Evolutionary conservation across 2,329 filamentous ascomycete species (phyloP), one percentile per base, ranked within the genome.

Genomic region (Blumeriella jaapii): DNA sequence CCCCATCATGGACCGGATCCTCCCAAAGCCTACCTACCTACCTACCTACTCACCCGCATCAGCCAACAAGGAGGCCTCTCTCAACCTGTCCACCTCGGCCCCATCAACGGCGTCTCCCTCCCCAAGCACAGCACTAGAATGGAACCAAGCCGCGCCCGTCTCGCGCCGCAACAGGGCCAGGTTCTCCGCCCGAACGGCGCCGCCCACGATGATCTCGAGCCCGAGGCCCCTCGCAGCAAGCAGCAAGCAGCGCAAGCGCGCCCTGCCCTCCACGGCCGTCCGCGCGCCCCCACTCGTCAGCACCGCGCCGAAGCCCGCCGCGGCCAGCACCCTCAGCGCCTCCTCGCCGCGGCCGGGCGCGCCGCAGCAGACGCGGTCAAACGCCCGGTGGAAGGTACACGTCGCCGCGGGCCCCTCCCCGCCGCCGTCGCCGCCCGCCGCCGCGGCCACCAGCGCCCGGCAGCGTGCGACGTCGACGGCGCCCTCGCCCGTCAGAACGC

Each of bases 351-450:
- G 44, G n/a, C 27, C 12, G 6, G 10, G 10, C 3, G 16, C 28
- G 6, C 32, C 16, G n/a, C n/a, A n/a, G n/a, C n/a, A n/a, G 9
- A 63, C 57, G 26, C 56, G 45, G 46, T 72, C 69, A 42, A 72
- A 67, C 0, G 68, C 69, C 6, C 67, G 59, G 47, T 72, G 68
- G 34, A 73, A 73, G 2, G 68, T 71, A 46, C 67, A 71, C 2
- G 63, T 61, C 16, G 59, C 57, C n/a, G n/a, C n/a, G n/a, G n/a
- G n/a, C n/a, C n/a, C n/a, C n/a, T n/a, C n/a, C n/a, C n/a, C n/a
- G n/a, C n/a, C n/a, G n/a, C n/a, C n/a, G n/a, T n/a, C n/a, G n/a
- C n/a, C n/a, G 2, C 42, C 48, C 3, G 24, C 25, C 1, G 67
- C 65, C 3, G 59, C 41, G 9, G 48, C 36, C 0, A 72, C 59